Evolutionary conservation across 2,329 filamentous ascomycete genomes (phyloP).

Genomic region (Verticillium nonalfalfae): DNA sequence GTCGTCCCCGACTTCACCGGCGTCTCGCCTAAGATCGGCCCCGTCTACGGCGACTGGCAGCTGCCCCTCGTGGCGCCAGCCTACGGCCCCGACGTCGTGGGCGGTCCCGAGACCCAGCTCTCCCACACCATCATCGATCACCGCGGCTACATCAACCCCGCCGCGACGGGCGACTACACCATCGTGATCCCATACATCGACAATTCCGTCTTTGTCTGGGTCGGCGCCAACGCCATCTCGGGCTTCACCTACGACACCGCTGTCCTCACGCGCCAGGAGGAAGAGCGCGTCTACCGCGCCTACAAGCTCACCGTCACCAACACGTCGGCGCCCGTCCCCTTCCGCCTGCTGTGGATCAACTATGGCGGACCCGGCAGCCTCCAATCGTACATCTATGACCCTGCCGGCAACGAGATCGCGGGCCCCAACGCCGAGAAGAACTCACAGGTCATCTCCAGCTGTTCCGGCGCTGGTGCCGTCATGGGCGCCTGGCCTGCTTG

Average conservation of each 20-base stretch:
- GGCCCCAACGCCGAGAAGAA: not conserved
- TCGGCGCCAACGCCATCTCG: not conserved
- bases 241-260: not conserved
- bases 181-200: not conserved
- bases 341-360: slow-evolving; percentile 5
- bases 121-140: slow-evolving; percentile 1
- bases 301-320: not conserved
- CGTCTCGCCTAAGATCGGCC: not conserved
- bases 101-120: not conserved
- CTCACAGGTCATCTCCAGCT: not conserved
- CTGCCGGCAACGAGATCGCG: not conserved
- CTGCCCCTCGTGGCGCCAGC: not conserved
- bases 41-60: not conserved
- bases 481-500: not conserved
- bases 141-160: slow-evolving; percentile 3
- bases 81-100: not conserved
- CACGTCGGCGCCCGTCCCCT: not conserved
- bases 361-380: not conserved
- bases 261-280: not conserved
- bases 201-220: slow-evolving; percentile 3
- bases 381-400: not conserved
- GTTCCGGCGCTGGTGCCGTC: not conserved
- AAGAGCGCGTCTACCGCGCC: not conserved
- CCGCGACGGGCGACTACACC: not conserved
- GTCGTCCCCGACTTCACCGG: not conserved